A percentile compares a stretch with the other conserved stretches of the same genome.
Evolutionary conservation across 2,329 filamentous ascomycete species (phyloP).

Genomic region (Phialocephala subalpina): DNA sequence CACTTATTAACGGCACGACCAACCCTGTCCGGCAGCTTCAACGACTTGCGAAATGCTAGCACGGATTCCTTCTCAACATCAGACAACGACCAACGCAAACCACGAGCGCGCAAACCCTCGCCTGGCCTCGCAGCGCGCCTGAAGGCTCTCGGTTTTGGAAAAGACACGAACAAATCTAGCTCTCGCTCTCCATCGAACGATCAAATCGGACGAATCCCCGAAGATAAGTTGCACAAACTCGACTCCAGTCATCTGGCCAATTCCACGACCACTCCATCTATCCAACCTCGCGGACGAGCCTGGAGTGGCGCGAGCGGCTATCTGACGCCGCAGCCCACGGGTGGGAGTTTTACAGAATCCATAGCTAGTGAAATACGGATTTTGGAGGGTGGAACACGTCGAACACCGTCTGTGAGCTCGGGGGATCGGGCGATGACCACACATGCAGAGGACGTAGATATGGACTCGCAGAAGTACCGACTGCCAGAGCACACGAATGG

Average conservation of each 20-base stretch:
- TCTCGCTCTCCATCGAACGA: slow-evolving; percentile 45
- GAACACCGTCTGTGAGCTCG: slow-evolving; percentile 37
- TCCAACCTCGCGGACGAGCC: slow-evolving; percentile 73
- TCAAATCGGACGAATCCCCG: slow-evolving; percentile 73
- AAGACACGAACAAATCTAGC: slow-evolving; percentile 33
- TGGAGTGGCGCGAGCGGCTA: slow-evolving; percentile 70
- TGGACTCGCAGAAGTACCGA: slow-evolving; percentile 79
- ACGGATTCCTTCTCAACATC: slow-evolving; percentile 21
- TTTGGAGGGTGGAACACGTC: slow-evolving; percentile 38
- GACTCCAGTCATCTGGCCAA: slow-evolving; percentile 71
- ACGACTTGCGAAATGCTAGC: slow-evolving; percentile 27
- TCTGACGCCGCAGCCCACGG: slow-evolving; percentile 42
- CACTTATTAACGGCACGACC: slow-evolving; percentile 26
- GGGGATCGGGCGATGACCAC: slow-evolving; percentile 39
- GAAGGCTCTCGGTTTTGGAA: slow-evolving; percentile 69
- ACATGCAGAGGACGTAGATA: slow-evolving; percentile 56
- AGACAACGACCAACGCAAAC: slow-evolving; percentile 35
- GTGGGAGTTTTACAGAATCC: slow-evolving; percentile 37
- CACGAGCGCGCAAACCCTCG: slow-evolving; percentile 62
- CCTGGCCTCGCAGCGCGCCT: slow-evolving; percentile 71
- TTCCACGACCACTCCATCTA: slow-evolving; percentile 51
- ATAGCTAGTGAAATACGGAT: slow-evolving; percentile 34
- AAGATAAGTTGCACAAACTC: slow-evolving; percentile 73
- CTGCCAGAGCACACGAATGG: slow-evolving; percentile 74
- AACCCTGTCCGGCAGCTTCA: slow-evolving; percentile 30